Evolutionary conservation across 2,329 filamentous ascomycete species (phyloP).

Genomic region (Dactylellina haptotyla): DNA sequence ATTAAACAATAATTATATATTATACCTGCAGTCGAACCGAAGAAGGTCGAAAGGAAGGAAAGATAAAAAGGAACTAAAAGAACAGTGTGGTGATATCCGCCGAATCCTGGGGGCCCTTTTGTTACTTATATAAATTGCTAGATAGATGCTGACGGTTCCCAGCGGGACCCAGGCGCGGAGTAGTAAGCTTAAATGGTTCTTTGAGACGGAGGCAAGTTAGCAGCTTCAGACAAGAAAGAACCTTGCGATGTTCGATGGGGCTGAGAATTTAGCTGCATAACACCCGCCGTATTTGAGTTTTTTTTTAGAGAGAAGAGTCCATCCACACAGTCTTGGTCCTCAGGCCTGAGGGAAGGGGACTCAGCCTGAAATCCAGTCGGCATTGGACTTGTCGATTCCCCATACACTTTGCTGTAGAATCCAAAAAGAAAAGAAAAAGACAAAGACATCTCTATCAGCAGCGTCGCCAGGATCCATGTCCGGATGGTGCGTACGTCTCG

Average conservation of each 20-base stretch:
- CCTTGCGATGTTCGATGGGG: conserved; percentile 39
- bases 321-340: neutral
- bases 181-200: conserved; percentile 22
- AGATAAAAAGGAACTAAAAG: too few relatives aligned
- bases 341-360: neutral
- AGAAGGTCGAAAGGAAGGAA: neutral
- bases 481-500: neutral
- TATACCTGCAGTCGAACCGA: neutral
- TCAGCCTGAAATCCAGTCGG: conserved; percentile 30
- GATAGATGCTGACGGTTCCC: too few relatives aligned
- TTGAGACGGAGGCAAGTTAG: conserved; percentile 4
- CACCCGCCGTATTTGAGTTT: conserved; percentile 49
- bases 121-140: neutral
- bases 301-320: conserved; percentile 12
- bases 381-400: too few relatives aligned
- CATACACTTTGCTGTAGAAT: too few relatives aligned
- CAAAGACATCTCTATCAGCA: too few relatives aligned
- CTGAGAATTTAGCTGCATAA: conserved; percentile 53
- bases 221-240: conserved; percentile 4
- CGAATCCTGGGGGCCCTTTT: neutral
- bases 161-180: too few relatives aligned
- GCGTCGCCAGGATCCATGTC: neutral
- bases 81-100: too few relatives aligned
- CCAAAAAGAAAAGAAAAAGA: too few relatives aligned
- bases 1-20: neutral